These are phyloP conservation scores for Forsythia suspensa DNA, from an alignment of 257 asterid species.

Conservation along the genomic window DNA sequence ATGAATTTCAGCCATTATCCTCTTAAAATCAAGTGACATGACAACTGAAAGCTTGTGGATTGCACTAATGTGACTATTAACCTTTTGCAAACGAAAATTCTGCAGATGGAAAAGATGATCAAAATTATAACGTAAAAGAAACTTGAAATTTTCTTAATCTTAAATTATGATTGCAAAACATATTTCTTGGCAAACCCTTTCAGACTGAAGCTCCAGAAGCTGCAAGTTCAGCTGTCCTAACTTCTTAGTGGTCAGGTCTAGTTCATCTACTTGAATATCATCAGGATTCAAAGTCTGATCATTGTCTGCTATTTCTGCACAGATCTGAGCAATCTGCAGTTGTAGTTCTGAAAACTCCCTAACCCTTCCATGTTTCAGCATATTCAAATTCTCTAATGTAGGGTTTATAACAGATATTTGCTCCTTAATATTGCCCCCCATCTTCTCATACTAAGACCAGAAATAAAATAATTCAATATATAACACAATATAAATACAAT, in stretches of 20 bases:
- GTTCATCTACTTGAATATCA: conserved; percentile 53
- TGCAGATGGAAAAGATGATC: conserved; percentile 28
- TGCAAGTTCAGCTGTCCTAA: conserved; percentile 56
- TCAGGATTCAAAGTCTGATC: conserved; percentile 35
- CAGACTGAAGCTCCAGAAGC: conserved; percentile 70
- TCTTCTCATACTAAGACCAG: conserved; percentile 38
- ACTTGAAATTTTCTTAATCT: neutral
- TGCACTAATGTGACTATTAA: conserved; percentile 42
- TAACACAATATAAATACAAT: neutral
- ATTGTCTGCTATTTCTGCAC: conserved; percentile 73
- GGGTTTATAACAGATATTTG: conserved; percentile 54
- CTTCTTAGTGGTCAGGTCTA: conserved; percentile 59
- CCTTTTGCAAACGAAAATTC: conserved; percentile 68
- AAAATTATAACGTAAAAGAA: conserved; percentile 7
- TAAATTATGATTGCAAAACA: conserved; percentile 8
- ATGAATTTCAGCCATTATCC: conserved; percentile 63
- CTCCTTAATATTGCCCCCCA: conserved; percentile 55
- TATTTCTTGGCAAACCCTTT: conserved; percentile 47
- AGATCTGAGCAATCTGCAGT: conserved; percentile 52
- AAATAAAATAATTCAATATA: conserved; percentile 10
- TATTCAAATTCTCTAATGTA: conserved; percentile 51
- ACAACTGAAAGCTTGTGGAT: conserved; percentile 64
- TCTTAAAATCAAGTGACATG: conserved; percentile 67
- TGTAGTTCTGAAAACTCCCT: conserved; percentile 58
- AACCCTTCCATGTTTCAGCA: conserved; percentile 56